Evolutionary conservation across 2,329 filamentous ascomycete genomes (phyloP), one percentile per base, ranked within the genome.

Genomic region (Plectosphaerella sp.): DNA sequence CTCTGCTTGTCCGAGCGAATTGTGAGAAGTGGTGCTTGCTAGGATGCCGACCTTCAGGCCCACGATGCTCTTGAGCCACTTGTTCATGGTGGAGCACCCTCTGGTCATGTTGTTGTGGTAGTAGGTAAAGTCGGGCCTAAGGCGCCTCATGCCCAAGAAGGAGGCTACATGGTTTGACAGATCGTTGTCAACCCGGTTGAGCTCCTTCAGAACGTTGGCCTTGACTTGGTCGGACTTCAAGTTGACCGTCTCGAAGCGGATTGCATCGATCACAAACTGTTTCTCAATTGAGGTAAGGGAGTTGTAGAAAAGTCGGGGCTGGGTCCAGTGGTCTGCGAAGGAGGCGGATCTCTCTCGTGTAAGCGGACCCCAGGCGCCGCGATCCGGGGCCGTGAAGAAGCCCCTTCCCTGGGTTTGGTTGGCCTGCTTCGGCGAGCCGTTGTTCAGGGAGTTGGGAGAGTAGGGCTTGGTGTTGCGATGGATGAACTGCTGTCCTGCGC

Each of bases 301-400:
- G 75, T 90, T 90, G 76, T 80, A 89, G 71, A 90, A 89, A 12
- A 90, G 74, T 1, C 87, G 80, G 0, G 86, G 80, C 64, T 91
- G 87, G 3, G 80, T 82, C 85, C 86, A 90, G 64, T 84, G 83
- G 62, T 90, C 86, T n/a, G 77, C 67, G 64, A 90, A 89, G 2
- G 83, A 86, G 0, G 76, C 70, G n/a, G 84, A 82, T 16, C 80
- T 72, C 14, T 72, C 72, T 47, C 87, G 82, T 3, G 79, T 66
- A 4, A 89, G 75, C 10, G 67, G 67, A 24, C 84, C 85, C 1
- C 65, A 70, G 11, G 67, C 67, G 18, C 68, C 70, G 14, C 86
- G 83, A 20, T 67, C 69, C 0, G 87, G 86, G 0, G 85, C 72
- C 3, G 82, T 88, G 70, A 90, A 89, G 74, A 89, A 90, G 2